Conservation (phyloP, 371 early-diverging fungal genomes). For the Circinella umbellata region DNA sequence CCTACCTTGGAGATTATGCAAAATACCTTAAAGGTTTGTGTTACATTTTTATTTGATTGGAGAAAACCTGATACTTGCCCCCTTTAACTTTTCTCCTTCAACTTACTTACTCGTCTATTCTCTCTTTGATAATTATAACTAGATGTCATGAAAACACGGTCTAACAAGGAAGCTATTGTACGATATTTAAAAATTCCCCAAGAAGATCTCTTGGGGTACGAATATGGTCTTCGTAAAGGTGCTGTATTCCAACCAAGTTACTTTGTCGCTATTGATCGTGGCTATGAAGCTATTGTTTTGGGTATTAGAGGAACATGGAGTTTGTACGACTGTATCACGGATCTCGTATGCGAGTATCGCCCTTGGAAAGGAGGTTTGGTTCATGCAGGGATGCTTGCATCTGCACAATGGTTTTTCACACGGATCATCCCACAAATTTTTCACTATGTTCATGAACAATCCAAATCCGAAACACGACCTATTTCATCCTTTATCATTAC, state of each 20-base stretch:
- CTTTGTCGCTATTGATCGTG: constrained; percentile 72
- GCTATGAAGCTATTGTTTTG: constrained; percentile 69
- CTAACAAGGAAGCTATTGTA: constrained; percentile 70
- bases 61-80: too few species aligned
- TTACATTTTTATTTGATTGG: neutral
- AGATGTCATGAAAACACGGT: constrained; percentile 72
- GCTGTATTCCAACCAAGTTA: constrained; percentile 81
- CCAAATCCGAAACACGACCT: constrained; percentile 19
- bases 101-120: too few species aligned
- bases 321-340: constrained; percentile 79
- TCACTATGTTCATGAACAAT: constrained; percentile 39
- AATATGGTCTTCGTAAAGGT: constrained; percentile 66
- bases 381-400: constrained; percentile 81
- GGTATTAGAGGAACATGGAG: constrained; percentile 87
- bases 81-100: neutral
- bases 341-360: constrained; percentile 82
- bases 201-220: constrained; percentile 77
- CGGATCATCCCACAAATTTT: constrained; percentile 71
- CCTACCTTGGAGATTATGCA: constrained; percentile 44
- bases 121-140: constrained; percentile 9
- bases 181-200: constrained; percentile 68
- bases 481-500: constrained; percentile 44
- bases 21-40: constrained; percentile 37
- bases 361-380: constrained; percentile 87
- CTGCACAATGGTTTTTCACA: constrained; percentile 79